These are phyloP conservation scores for Tardiomyces blankii DNA, from an alignment of 1,139 yeast species.

Conservation along the genomic window DNA sequence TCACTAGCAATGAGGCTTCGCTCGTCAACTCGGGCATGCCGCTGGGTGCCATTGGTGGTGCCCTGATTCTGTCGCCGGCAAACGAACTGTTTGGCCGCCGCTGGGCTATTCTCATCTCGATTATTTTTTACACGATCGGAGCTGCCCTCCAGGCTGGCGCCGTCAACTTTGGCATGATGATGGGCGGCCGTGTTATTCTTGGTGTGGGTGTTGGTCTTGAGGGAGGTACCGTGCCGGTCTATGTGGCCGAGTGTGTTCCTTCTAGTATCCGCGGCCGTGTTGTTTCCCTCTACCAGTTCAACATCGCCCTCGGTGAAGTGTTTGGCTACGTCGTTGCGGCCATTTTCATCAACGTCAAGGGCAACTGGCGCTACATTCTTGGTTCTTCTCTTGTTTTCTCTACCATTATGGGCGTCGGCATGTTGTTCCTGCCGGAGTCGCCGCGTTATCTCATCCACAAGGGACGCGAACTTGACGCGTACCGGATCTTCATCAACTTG, in stretches of 20 bases:
- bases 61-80: conserved; percentile 53
- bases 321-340: conserved; percentile 63
- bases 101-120: conserved; percentile 57
- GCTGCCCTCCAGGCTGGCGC: conserved; percentile 71
- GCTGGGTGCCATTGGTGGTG: conserved; percentile 60
- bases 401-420: conserved; percentile 2
- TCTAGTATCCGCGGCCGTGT: conserved; percentile 66
- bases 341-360: conserved; percentile 44
- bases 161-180: conserved; percentile 62
- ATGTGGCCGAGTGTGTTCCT: conserved; percentile 74
- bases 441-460: conserved; percentile 63
- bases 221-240: conserved; percentile 72
- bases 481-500: conserved; percentile 16
- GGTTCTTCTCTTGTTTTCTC: conserved; percentile 35
- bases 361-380: conserved; percentile 74
- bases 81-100: conserved; percentile 59
- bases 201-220: conserved; percentile 79
- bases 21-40: conserved; percentile 68
- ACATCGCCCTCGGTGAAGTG: conserved; percentile 82
- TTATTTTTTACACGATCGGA: conserved; percentile 46
- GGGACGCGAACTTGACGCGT: conserved; percentile 41
- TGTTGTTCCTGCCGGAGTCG: conserved; percentile 40
- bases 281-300: conserved; percentile 83
- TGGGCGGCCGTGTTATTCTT: conserved; percentile 58
- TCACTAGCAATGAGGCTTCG: conserved; percentile 35